Base-by-base conservation (phyloP, 176 grass and related monocot genomes). In the bread wheat (Triticum aestivum) region DNA sequence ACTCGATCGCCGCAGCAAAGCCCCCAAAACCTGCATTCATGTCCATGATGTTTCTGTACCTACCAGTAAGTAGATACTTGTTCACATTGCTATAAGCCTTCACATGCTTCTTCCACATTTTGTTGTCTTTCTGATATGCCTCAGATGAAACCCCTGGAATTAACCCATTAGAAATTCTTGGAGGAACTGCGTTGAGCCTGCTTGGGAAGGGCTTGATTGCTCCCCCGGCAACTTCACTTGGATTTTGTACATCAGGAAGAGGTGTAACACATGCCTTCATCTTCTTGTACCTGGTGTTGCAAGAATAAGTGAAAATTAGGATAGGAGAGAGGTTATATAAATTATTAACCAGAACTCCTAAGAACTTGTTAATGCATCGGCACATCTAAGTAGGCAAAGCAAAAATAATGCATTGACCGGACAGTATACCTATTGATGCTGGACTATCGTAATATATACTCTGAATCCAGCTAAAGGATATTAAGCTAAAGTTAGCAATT, bases 11-110 rank as follows among this genome's bases (percentile, higher is more conserved):
- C 1, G 94, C 94, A 45, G 94, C 94, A 11, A 97, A 97, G 2
- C 92, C 89, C 5, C 94, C 94, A 2, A 91, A 79, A n/a, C 86
- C 88, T n/a, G 94, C 90, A 83, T 94, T 97, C 94, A 97, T 97
- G 80, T 97, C 94, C 92, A 97, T 92, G 77, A 97, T 89, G 79
- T 97, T 97, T 74, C 94, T 91, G 89, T 96, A 96, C 58, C 94
- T 86, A 42, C 91, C 91, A 38, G 81, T 91, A 72, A 94, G 87
- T 15, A 96, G 82, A 82, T 88, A 96, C 68, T 96, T 96, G 83
- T 96, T 96, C 75, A 93, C 86, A 34, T 77, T 91, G 77, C 86
- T 96, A 86, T 96, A 96, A 73, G 89, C 89, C 67, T 90, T 96
- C 59, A 90, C 89, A 81, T 96, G 89, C 79, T 93, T 93, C 87